A percentile compares a stretch with the other conserved stretches of the same genome.
These are phyloP conservation scores for Heritiera fomes DNA, from an alignment of 345 rosid genomes.

Conservation along the genomic window DNA sequence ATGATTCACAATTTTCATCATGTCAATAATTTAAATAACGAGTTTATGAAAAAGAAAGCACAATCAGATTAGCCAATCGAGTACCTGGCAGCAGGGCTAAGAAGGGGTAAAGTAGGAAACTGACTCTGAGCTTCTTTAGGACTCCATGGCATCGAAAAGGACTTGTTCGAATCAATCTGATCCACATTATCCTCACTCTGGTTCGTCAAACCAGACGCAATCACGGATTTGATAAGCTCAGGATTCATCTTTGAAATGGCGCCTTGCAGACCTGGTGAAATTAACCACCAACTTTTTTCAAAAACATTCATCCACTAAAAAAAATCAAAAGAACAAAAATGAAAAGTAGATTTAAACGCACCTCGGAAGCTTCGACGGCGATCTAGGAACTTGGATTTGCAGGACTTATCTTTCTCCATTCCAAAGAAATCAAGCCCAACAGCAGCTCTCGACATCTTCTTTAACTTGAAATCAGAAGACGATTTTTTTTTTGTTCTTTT, in stretches of 20 bases:
- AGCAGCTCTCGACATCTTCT: conserved; percentile 48
- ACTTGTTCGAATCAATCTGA: conserved; percentile 23
- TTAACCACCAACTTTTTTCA: not conserved
- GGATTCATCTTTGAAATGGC: conserved; percentile 89
- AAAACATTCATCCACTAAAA: not conserved
- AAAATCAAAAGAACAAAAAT: not conserved
- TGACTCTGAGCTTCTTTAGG: conserved; percentile 42
- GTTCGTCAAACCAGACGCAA: conserved; percentile 45
- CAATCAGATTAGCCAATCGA: not conserved
- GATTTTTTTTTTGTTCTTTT: not conserved
- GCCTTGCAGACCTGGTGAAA: conserved; percentile 59
- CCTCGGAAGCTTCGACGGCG: conserved; percentile 84
- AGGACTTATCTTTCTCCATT: conserved; percentile 45
- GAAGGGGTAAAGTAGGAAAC: conserved; percentile 39
- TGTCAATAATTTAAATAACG: no score
- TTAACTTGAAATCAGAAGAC: not conserved
- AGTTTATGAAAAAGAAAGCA: not conserved
- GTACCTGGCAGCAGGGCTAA: conserved; percentile 44
- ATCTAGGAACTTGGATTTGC: conserved; percentile 48
- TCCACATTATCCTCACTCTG: not conserved
- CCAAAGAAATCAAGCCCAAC: conserved; percentile 76
- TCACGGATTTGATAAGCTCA: conserved; percentile 65
- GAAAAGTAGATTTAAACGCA: not conserved
- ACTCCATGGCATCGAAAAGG: conserved; percentile 49
- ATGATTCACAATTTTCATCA: not conserved